Evolutionary conservation across 2,329 filamentous ascomycete species (phyloP), one percentile per base, ranked within the genome.

Genomic region (Spiromastix sp.): DNA sequence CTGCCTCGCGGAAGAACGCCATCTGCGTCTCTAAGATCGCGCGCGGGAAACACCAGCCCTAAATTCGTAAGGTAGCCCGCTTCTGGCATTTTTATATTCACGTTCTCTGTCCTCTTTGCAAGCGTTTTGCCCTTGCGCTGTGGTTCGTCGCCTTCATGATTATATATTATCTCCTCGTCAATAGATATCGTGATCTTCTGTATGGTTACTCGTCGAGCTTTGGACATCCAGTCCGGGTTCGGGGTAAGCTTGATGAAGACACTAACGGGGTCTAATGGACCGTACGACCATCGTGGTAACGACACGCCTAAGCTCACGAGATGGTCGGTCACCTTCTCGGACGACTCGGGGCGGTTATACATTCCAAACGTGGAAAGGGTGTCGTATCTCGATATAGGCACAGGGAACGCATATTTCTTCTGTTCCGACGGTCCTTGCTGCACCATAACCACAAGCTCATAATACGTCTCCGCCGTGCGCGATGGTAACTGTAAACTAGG

Each of bases 131-230:
- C 68, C 59, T 93, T 95, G 46, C 85, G 84, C 20, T 83, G 83
- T 18, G 87, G 86, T 55, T 96, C 91, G 53, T 96, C 91, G 32
- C 91, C 91, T 60, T 96, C 89, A 19, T 91, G 91, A 47, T 98
- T 96, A 63, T 84, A 98, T n/a, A 91, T 93, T 40, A 96, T 93
- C 56, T 96, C 89, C 60, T 98, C 91, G 54, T 96, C 91, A 48
- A 98, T 93, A 9, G 78, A 77, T 27, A 96, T 79, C 1, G 86
- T 94, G 47, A 98, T 91, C 53, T 91, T 91, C 53, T 87, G 81
- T 52, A 98, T 93, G 28, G 85, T 89, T 35, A 96, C 87, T 54
- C 84, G 84, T 56, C 80, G 85, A 31, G 89, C 87, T 60, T 95
- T 96, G 54, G 66, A 77, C 58, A 91, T 67, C 84, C 85, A 95